phyloP scores from a whole-genome alignment of 1,139 yeast species.

The Hanseniaspora uvarum region DNA sequence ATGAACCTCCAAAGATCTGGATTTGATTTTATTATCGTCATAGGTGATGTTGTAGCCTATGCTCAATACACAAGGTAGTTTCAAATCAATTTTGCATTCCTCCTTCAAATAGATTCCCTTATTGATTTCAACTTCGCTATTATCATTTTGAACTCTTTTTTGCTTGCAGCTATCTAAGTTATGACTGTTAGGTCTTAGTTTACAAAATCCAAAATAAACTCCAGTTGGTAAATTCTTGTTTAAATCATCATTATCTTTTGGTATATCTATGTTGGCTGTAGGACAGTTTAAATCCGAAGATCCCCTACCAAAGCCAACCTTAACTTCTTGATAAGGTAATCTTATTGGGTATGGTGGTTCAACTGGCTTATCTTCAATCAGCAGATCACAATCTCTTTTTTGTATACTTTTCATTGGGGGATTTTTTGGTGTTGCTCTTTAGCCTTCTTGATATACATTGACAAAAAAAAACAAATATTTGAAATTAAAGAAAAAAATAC shows the following conservation, averaged over 20 bases:
- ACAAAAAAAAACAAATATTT: no score
- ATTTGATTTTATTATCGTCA: constrained; percentile 43
- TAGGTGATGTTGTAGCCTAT: constrained; percentile 95
- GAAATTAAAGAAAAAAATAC: no score
- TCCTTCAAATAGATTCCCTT: constrained; percentile 45
- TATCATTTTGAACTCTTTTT: constrained; percentile 19
- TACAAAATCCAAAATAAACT: constrained; percentile 81
- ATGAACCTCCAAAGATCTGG: constrained; percentile 79
- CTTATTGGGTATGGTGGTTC: constrained; percentile 56
- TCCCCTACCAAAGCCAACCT: constrained; percentile 92
- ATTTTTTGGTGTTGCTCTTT: neutral
- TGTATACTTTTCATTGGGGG: constrained; percentile 5
- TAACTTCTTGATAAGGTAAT: constrained; percentile 44
- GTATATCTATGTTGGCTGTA: constrained; percentile 79
- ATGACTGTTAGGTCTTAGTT: constrained; percentile 23
- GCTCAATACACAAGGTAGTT: constrained; percentile 84
- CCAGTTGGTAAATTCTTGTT: constrained; percentile 46
- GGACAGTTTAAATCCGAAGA: constrained; percentile 89
- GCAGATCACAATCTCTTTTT: constrained; percentile 21
- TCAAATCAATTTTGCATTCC: constrained; percentile 35
- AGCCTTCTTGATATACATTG: no score
- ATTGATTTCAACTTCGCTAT: constrained; percentile 43
- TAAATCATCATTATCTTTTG: constrained; percentile 26
- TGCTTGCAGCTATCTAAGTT: neutral
- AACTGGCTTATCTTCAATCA: constrained; percentile 39